Percentiles rank a stretch among this genome's conserved stretches.
These are phyloP conservation scores for Choiromyces venosus DNA, from an alignment of 495 filamentous ascomycete species.

Conservation along the genomic window DNA sequence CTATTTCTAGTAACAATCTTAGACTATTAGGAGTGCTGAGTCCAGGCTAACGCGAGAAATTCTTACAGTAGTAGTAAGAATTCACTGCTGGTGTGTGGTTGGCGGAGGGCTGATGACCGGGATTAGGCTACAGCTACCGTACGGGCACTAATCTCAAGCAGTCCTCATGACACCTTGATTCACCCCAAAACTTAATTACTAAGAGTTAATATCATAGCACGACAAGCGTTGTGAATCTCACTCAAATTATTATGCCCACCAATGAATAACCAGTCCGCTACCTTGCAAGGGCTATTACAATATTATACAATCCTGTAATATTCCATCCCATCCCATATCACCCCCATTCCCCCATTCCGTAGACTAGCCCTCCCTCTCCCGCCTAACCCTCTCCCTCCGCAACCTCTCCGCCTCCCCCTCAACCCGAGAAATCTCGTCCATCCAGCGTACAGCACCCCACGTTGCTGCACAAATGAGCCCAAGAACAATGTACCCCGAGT, in stretches of 20 bases:
- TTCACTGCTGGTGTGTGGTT: background rate
- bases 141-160: background rate
- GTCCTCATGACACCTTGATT: background rate
- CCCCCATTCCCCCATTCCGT: background rate
- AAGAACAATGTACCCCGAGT: slow-evolving; percentile 76
- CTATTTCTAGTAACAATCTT: background rate
- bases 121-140: background rate
- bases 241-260: background rate
- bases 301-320: too few species aligned
- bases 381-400: slow-evolving; percentile 45
- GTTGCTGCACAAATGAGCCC: slow-evolving; percentile 69
- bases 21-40: background rate
- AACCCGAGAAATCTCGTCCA: slow-evolving; percentile 60
- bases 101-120: background rate
- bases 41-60: background rate
- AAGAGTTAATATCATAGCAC: too few species aligned
- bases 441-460: slow-evolving; percentile 95
- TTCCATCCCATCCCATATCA: background rate
- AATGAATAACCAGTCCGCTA: background rate
- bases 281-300: background rate
- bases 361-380: slow-evolving; percentile 29
- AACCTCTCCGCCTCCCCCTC: slow-evolving; percentile 56
- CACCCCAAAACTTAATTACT: too few species aligned
- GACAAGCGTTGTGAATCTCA: background rate
- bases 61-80: background rate